Percentiles rank a stretch among this genome's conserved stretches.
Evolutionary conservation across 1,139 yeast genomes (phyloP).

Genomic region (Zhuliangozyma parablackwelliae): DNA sequence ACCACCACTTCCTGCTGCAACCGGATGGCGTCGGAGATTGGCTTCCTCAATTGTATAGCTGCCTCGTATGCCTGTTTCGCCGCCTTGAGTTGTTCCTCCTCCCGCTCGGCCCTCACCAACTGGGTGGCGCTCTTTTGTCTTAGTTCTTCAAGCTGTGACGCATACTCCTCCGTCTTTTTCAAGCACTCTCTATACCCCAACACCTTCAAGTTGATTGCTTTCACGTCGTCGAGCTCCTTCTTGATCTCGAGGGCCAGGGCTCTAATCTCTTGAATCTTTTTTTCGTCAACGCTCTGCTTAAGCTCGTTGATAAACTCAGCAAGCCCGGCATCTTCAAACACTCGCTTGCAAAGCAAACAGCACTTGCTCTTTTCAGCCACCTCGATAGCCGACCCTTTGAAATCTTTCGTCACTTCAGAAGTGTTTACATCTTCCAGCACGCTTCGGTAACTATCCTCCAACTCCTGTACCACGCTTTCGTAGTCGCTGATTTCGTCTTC

Average conservation of each 20-base stretch:
- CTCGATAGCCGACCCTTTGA: slow-evolving; percentile 59
- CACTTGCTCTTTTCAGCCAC: slow-evolving; percentile 51
- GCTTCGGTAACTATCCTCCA: slow-evolving; percentile 57
- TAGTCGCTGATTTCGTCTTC: slow-evolving; percentile 50
- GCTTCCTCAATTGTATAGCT: slow-evolving; percentile 14
- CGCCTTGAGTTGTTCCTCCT: slow-evolving; percentile 1
- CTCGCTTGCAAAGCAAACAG: slow-evolving; percentile 64
- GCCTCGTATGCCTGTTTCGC: background rate
- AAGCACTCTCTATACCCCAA: slow-evolving; percentile 21
- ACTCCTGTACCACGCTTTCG: slow-evolving; percentile 44
- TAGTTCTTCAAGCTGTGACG: slow-evolving; percentile 8
- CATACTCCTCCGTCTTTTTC: slow-evolving; percentile 4
- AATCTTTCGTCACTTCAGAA: slow-evolving; percentile 60
- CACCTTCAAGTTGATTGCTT: slow-evolving; percentile 25
- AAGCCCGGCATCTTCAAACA: slow-evolving; percentile 44
- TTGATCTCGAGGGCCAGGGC: slow-evolving; percentile 29
- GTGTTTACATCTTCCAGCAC: slow-evolving; percentile 62
- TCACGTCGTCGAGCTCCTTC: slow-evolving; percentile 23
- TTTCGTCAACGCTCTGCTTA: slow-evolving; percentile 33
- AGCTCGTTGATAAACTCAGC: slow-evolving; percentile 28
- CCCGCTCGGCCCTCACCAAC: background rate
- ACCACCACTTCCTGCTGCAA: slow-evolving; percentile 31
- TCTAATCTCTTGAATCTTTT: slow-evolving; percentile 33
- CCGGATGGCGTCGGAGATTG: slow-evolving; percentile 35
- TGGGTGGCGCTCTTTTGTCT: slow-evolving; percentile 8